A percentile compares a stretch with the other conserved stretches of the same genome.
Conservation (phyloP, 2,329 filamentous ascomycete species). For the Penicillium rolfsii region DNA sequence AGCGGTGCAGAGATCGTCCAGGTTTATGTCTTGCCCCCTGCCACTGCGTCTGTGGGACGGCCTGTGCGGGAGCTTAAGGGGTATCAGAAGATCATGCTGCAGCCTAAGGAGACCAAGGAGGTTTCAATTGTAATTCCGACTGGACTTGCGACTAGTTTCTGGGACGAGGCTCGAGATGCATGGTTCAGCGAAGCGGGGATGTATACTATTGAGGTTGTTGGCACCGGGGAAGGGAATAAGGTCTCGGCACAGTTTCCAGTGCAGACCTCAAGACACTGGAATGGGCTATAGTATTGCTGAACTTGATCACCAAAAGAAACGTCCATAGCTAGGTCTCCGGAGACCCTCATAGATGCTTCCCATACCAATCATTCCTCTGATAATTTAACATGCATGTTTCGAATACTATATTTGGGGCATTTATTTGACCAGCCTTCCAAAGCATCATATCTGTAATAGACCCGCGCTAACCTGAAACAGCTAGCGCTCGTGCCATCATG, state of each 20-base stretch:
- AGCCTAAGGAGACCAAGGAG: not conserved
- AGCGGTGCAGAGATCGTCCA: not conserved
- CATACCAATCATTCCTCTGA: too few relatives aligned
- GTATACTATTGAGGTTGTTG: not conserved
- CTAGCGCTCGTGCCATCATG: not conserved
- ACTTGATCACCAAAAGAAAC: not conserved
- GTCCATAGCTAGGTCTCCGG: too few relatives aligned
- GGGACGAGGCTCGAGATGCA: not conserved
- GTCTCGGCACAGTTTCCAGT: not conserved
- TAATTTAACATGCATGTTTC: not conserved
- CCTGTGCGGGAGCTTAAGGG: constrained; percentile 2
- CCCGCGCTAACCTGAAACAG: not conserved
- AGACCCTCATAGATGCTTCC: too few relatives aligned
- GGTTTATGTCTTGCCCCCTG: not conserved
- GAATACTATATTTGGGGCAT: not conserved
- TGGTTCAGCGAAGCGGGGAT: not conserved
- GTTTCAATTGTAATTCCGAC: not conserved
- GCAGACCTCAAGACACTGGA: not conserved
- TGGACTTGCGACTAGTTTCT: not conserved
- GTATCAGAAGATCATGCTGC: not conserved
- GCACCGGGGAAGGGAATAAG: not conserved
- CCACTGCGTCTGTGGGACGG: not conserved
- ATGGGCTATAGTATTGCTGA: not conserved
- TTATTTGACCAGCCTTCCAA: too few relatives aligned
- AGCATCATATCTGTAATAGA: not conserved